phyloP scores from a whole-genome alignment of 2,329 filamentous ascomycete species.

The Sclerotiophoma versabilis region DNA sequence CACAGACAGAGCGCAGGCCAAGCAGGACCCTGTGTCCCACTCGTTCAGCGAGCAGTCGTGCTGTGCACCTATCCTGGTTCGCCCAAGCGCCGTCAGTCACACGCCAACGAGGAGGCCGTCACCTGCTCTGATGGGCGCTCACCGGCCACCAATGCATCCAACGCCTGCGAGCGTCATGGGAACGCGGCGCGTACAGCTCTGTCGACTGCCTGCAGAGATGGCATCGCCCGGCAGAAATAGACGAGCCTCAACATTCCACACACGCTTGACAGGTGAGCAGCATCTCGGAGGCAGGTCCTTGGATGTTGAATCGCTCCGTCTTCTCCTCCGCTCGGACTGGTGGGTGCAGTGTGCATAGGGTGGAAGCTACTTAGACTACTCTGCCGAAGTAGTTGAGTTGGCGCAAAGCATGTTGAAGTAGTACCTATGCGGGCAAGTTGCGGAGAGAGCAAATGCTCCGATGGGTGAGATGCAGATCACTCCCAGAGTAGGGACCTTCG shows the following conservation, averaged over 20 bases:
- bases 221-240: background rate
- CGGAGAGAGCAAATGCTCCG: constrained; percentile 16
- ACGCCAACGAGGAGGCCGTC: constrained; percentile 6
- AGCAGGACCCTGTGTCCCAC: background rate
- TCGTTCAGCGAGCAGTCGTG: background rate
- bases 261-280: background rate
- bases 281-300: constrained; percentile 1
- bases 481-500: constrained; percentile 5
- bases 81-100: constrained; percentile 15
- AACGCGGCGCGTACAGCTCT: constrained; percentile 15
- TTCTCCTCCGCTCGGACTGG: background rate
- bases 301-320: background rate
- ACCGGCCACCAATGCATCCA: constrained; percentile 15
- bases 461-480: constrained; percentile 11
- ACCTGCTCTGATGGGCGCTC: constrained; percentile 7
- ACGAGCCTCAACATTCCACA: background rate
- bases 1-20: background rate
- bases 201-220: constrained; percentile 6
- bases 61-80: constrained; percentile 10
- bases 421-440: constrained; percentile 17
- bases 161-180: constrained; percentile 8
- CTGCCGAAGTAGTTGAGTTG: background rate
- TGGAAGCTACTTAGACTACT: background rate
- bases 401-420: constrained; percentile 9
- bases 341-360: constrained; percentile 1